Percentiles rank a stretch among this genome's conserved stretches.
Conservation (phyloP, 805 yeast species). For the Suhomyces sp. region DNA sequence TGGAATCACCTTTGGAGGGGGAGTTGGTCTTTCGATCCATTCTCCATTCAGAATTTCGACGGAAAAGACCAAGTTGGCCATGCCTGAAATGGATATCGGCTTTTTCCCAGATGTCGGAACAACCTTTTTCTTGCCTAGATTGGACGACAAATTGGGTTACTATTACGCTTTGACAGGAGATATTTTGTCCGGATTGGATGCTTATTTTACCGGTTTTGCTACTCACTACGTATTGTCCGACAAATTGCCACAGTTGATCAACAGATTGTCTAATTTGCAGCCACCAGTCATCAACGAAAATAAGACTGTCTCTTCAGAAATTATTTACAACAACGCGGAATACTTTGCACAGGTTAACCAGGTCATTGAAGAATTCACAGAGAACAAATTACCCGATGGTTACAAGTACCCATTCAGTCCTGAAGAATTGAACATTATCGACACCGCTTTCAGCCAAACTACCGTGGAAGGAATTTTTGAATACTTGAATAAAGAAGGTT, state of each 20-base stretch:
- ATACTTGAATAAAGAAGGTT: constrained; percentile 52
- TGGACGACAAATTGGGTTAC: constrained; percentile 81
- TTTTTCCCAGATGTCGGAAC: constrained; percentile 96
- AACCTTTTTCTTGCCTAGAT: constrained; percentile 79
- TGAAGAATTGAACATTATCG: constrained; percentile 63
- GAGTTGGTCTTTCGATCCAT: constrained; percentile 89
- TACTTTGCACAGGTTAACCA: constrained; percentile 60
- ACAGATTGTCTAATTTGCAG: constrained; percentile 64
- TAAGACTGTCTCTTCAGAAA: constrained; percentile 22
- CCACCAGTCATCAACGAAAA: constrained; percentile 36
- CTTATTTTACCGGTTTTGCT: constrained; percentile 80
- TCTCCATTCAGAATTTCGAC: constrained; percentile 93
- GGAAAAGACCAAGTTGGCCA: constrained; percentile 85
- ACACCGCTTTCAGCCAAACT: constrained; percentile 58
- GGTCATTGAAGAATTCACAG: constrained; percentile 77
- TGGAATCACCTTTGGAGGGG: constrained; percentile 98
- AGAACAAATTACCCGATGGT: constrained; percentile 56
- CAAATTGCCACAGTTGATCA: constrained; percentile 59
- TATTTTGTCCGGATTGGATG: constrained; percentile 72
- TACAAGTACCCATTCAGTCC: constrained; percentile 58
- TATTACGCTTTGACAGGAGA: constrained; percentile 87
- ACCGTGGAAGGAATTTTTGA: constrained; percentile 56
- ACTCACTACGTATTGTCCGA: constrained; percentile 82
- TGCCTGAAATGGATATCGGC: constrained; percentile 98
- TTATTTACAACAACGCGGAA: constrained; percentile 30